Conservation (phyloP, 805 yeast species). For the Barnettozyma botsteinii region DNA sequence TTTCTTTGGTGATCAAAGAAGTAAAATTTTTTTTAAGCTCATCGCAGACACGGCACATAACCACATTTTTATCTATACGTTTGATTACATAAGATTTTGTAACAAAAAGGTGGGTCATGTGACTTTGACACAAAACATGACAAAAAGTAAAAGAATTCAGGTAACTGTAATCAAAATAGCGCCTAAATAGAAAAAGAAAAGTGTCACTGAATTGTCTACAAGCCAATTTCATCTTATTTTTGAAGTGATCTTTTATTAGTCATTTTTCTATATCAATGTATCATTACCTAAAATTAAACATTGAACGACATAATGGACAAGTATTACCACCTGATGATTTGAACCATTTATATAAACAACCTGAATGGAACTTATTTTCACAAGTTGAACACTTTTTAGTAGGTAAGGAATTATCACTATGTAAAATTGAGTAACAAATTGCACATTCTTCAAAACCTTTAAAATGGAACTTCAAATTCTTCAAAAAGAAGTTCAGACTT, state of each 20-base stretch:
- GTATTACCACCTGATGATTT: conserved; percentile 87
- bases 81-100: no score
- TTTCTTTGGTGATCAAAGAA: neutral
- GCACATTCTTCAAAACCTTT: conserved; percentile 97
- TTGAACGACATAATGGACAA: conserved; percentile 88
- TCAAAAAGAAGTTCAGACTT: conserved; percentile 36
- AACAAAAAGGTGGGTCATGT: no score
- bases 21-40: conserved; percentile 2
- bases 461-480: conserved; percentile 77
- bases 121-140: neutral
- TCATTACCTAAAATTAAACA: conserved; percentile 45
- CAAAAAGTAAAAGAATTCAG: no score
- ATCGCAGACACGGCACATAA: conserved; percentile 7
- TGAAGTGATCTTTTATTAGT: no score
- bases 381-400: conserved; percentile 86
- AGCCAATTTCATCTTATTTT: no score
- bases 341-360: conserved; percentile 96
- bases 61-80: no score
- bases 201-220: no score
- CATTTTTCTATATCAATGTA: no score
- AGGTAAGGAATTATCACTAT: conserved; percentile 83
- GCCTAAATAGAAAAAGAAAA: no score
- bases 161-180: no score
- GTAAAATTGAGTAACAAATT: conserved; percentile 88
- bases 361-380: conserved; percentile 90